Conservation (phyloP, 352 stramenopile species). For the Elongisporangium senticosum region DNA sequence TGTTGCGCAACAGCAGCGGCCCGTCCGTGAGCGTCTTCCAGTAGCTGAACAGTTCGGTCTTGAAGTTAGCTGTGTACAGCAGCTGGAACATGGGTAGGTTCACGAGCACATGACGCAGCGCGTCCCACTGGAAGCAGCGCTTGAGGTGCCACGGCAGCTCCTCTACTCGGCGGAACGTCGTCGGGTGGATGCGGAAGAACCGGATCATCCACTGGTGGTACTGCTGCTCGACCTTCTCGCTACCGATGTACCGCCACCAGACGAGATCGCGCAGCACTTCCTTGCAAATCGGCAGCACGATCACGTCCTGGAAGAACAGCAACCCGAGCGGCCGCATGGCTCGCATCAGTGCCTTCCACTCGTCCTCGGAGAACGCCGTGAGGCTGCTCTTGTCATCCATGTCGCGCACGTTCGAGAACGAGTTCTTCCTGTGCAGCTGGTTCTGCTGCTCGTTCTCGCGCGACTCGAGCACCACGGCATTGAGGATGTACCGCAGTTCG, state of each 20-base stretch:
- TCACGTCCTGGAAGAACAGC: slow-evolving; percentile 79
- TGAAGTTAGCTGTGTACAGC: slow-evolving; percentile 87
- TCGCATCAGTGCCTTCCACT: slow-evolving; percentile 70
- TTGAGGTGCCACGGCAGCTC: slow-evolving; percentile 92
- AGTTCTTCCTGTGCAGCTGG: slow-evolving; percentile 19
- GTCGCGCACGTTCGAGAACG: slow-evolving; percentile 18
- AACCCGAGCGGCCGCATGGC: slow-evolving; percentile 67
- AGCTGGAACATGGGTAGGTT: slow-evolving; percentile 91
- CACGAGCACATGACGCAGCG: slow-evolving; percentile 83
- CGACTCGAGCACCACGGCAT: slow-evolving; percentile 48
- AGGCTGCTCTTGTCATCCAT: slow-evolving; percentile 5
- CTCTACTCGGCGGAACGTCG: slow-evolving; percentile 74
- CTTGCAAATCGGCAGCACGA: slow-evolving; percentile 86
- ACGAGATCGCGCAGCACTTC: slow-evolving; percentile 85
- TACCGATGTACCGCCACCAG: slow-evolving; percentile 83
- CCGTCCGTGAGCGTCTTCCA: slow-evolving; percentile 85
- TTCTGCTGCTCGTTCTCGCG: slow-evolving; percentile 10
- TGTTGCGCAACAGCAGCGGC: slow-evolving; percentile 44
- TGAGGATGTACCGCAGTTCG: slow-evolving; percentile 80
- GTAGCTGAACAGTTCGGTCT: slow-evolving; percentile 88
- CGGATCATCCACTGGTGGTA: slow-evolving; percentile 83
- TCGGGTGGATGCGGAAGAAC: slow-evolving; percentile 78
- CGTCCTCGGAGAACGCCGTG: slow-evolving; percentile 54
- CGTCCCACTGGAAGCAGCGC: slow-evolving; percentile 83
- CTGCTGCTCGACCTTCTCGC: slow-evolving; percentile 52